Evolutionary conservation across 2,329 filamentous ascomycete genomes (phyloP), one percentile per base, ranked within the genome.

Genomic region (Pseudomassariella vexata): DNA sequence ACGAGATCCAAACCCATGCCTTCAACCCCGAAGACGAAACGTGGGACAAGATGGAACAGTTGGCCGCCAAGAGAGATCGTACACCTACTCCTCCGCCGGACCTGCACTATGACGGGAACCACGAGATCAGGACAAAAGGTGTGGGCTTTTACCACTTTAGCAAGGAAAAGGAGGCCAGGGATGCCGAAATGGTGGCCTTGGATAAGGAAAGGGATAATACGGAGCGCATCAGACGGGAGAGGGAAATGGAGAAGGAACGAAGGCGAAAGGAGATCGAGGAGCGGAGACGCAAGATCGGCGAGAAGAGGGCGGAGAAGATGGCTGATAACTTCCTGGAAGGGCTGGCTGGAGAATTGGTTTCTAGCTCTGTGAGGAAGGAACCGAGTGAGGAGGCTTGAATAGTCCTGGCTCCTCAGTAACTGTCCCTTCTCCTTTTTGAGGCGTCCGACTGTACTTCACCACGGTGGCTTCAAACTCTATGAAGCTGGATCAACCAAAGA

Each of bases 61-160:
- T 95, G 19, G 88, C 88, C 3, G 67, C 72, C 40, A 85, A 84
- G 60, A 73, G 88, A 28, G 88, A 95, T 61, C 73, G 80, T 35
- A 82, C 79, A 46, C 68, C 80, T 31, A 95, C 89, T 29, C 87
- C 89, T 32, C 89, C 88, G 5, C 76, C 80, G 6, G 76, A 82
- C 46, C 69, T 71, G 48, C 90, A 96, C 60, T 98, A 96, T 59
- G 84, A 95, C 55, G 86, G 86, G 2, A 74, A 76, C 39, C 73
- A 72, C 39, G 92, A 98, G 68, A 79, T 95, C 29, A 70, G 92
- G 39, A 86, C 78, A 26, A 90, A 92, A 48, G 92, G 92, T 4
- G 85, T 85, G 0, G 92, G 85, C 0, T 98, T 96, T 61, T 95
- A 88, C 63, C 79, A 83, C 35, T 96, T 98, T 54, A 86, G 82